Evolutionary conservation across 1,284 basidiomycete species (phyloP).

Genomic region (Leccinum pachyderme): DNA sequence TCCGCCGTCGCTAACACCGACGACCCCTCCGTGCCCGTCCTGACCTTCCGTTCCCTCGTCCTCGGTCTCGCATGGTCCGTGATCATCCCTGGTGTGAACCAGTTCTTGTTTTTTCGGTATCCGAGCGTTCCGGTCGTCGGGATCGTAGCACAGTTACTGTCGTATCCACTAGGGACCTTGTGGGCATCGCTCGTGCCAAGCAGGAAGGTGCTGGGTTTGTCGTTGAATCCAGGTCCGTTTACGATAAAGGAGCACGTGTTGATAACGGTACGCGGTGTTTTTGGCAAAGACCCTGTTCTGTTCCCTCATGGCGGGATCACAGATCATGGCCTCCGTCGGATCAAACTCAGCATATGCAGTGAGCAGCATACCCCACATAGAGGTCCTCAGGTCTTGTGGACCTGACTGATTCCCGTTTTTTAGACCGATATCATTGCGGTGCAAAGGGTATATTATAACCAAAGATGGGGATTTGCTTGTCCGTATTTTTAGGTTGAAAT

Average conservation of each 20-base stretch:
- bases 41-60: conserved; percentile 65
- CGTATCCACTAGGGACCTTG: conserved; percentile 52
- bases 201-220: conserved; percentile 45
- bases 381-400: not conserved
- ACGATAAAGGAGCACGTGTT: conserved; percentile 71
- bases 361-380: conserved; percentile 1
- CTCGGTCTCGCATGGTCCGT: conserved; percentile 49
- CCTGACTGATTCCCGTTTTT: conserved; percentile 32
- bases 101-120: conserved; percentile 53
- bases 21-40: conserved; percentile 58
- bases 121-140: conserved; percentile 43
- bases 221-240: conserved; percentile 72
- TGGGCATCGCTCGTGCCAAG: conserved; percentile 50
- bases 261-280: conserved; percentile 39
- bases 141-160: conserved; percentile 51
- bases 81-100: conserved; percentile 50
- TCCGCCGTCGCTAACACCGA: conserved; percentile 76
- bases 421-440: conserved; percentile 40
- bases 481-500: conserved; percentile 2
- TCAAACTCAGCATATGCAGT: conserved; percentile 41
- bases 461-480: conserved; percentile 31
- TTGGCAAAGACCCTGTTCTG: not conserved
- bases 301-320: not conserved
- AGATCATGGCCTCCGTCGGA: conserved; percentile 50
- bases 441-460: conserved; percentile 34